Evolutionary conservation across 208 protist genomes (phyloP).

Genomic region (Acanthamoeba healyi): DNA sequence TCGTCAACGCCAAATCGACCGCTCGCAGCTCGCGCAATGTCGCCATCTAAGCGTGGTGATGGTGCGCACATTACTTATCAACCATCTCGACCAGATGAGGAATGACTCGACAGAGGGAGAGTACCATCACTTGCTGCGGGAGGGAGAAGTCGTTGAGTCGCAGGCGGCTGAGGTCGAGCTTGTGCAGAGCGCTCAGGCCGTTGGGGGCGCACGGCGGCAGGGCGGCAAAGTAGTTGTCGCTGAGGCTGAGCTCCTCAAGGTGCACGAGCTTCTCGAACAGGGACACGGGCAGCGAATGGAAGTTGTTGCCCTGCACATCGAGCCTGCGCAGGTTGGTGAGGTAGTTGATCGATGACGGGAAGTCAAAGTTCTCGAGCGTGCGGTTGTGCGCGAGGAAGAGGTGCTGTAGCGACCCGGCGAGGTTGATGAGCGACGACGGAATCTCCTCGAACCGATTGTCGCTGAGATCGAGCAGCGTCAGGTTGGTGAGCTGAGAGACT

Average conservation of each 20-base stretch:
- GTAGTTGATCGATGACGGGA: conserved; percentile 25
- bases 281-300: conserved; percentile 9
- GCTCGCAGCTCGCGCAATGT: neutral
- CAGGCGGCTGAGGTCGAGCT: conserved; percentile 31
- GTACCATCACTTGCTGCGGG: neutral
- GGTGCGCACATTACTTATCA: no score
- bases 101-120: neutral
- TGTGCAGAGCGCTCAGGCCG: neutral
- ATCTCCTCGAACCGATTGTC: conserved; percentile 17
- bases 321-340: conserved; percentile 21
- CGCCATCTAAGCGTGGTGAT: no score
- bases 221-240: neutral
- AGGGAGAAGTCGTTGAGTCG: neutral
- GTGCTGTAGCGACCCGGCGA: neutral
- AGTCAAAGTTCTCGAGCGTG: conserved; percentile 32
- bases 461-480: conserved; percentile 26
- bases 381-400: conserved; percentile 21
- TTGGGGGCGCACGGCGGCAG: neutral
- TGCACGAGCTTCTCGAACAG: conserved; percentile 24
- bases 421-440: neutral
- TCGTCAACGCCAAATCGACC: neutral
- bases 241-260: conserved; percentile 45
- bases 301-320: conserved; percentile 18
- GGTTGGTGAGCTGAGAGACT: conserved; percentile 27
- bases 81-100: no score